Conservation (phyloP, 1,284 basidiomycete species). For the Entoloma clypeatum region DNA sequence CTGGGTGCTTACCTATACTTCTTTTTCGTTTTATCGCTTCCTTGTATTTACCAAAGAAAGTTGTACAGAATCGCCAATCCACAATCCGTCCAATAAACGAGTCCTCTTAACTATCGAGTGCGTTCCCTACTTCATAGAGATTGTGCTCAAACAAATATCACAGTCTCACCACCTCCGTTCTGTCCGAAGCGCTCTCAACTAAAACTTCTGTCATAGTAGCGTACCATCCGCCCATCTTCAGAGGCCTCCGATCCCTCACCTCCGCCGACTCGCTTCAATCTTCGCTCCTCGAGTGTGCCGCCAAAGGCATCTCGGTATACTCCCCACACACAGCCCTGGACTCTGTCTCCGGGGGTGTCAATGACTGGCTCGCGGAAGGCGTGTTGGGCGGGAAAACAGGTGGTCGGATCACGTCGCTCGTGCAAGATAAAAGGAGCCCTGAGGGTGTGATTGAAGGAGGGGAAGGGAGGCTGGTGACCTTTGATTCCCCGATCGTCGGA, state of each 20-base stretch:
- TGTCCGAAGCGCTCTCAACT: constrained; percentile 67
- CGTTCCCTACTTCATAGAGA: constrained; percentile 23
- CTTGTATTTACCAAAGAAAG: constrained; percentile 6
- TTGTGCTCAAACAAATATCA: constrained; percentile 2
- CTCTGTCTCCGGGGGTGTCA: constrained; percentile 77
- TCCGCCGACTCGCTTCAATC: constrained; percentile 76
- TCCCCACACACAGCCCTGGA: constrained; percentile 88
- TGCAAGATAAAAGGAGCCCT: constrained; percentile 34
- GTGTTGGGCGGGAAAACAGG: constrained; percentile 24
- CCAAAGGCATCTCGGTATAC: constrained; percentile 83
- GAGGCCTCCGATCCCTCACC: constrained; percentile 74
- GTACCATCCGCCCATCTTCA: constrained; percentile 92
- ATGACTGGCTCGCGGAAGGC: constrained; percentile 73
- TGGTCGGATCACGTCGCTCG: constrained; percentile 29
- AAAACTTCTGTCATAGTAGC: constrained; percentile 70
- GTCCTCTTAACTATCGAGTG: constrained; percentile 87
- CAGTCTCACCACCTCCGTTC: constrained; percentile 77
- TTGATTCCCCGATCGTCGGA: constrained; percentile 51
- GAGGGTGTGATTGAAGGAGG: constrained; percentile 48
- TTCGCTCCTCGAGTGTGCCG: constrained; percentile 75
- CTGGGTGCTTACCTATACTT: constrained; percentile 55
- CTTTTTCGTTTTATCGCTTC: constrained; percentile 7
- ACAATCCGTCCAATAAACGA: constrained; percentile 51
- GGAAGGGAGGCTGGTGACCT: constrained; percentile 63
- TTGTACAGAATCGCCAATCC: constrained; percentile 68